Percentiles rank a stretch among this genome's conserved stretches.
Evolutionary conservation across 768 basidiomycete species (phyloP).

Genomic region (Harrya chromipes): DNA sequence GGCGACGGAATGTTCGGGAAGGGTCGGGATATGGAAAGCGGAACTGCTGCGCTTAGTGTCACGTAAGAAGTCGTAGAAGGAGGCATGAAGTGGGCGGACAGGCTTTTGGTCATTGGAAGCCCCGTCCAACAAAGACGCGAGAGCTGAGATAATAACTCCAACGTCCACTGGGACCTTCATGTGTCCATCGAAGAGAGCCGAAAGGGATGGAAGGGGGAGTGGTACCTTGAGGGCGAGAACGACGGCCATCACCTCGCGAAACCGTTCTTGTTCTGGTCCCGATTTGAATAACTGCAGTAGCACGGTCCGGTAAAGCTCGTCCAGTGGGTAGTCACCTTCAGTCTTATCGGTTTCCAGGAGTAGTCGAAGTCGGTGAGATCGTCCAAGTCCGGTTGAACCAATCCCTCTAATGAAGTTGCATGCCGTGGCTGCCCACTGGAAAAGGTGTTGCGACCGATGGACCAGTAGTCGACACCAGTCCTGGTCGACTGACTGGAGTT

Average conservation of each 20-base stretch:
- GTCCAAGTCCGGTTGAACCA: not conserved
- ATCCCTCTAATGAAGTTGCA: slow-evolving; percentile 12
- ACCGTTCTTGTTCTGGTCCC: not conserved
- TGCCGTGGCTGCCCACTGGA: slow-evolving; percentile 25
- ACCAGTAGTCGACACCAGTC: slow-evolving; percentile 9
- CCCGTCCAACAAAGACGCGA: slow-evolving; percentile 1
- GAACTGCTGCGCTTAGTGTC: too few relatives aligned
- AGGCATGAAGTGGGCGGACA: too few relatives aligned
- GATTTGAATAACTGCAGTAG: not conserved
- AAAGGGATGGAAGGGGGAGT: not conserved
- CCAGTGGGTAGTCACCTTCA: not conserved
- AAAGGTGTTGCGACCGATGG: slow-evolving; percentile 18
- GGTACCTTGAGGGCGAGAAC: not conserved
- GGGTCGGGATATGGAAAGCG: too few relatives aligned
- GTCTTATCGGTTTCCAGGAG: not conserved
- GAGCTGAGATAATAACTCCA: not conserved
- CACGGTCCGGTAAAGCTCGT: not conserved
- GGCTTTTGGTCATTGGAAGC: not conserved
- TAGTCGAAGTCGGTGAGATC: not conserved
- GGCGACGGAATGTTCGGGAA: too few relatives aligned
- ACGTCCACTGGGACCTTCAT: not conserved
- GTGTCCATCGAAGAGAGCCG: not conserved
- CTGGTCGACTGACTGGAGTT: not conserved
- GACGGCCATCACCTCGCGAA: slow-evolving; percentile 2
- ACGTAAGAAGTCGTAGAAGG: too few relatives aligned